Evolutionary conservation across 2,329 filamentous ascomycete genomes (phyloP).

Genomic region (Shiraia sp.): DNA sequence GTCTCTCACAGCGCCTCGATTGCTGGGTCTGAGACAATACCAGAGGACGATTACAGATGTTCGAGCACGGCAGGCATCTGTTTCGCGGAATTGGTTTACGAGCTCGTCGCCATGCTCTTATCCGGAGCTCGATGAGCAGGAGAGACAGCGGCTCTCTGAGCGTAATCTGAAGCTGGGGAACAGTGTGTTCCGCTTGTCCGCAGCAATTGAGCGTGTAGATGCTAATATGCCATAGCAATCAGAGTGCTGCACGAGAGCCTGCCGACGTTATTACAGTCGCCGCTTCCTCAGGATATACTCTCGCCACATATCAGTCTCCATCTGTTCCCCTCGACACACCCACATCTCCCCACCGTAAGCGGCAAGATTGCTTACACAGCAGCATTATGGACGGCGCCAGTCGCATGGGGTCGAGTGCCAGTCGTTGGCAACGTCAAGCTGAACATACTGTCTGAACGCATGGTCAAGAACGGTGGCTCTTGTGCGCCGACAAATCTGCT

Average conservation of each 20-base stretch:
- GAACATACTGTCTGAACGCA: slow-evolving; percentile 85
- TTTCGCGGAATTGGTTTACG: slow-evolving; percentile 50
- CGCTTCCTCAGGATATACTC: slow-evolving; percentile 64
- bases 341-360: slow-evolving; percentile 87
- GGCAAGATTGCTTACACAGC: slow-evolving; percentile 90
- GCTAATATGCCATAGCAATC: slow-evolving; percentile 52
- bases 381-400: slow-evolving; percentile 91
- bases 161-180: slow-evolving; percentile 65
- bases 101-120: slow-evolving; percentile 40
- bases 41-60: slow-evolving; percentile 39
- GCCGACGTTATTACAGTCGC: slow-evolving; percentile 63
- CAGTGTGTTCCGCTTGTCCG: slow-evolving; percentile 49
- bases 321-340: slow-evolving; percentile 74
- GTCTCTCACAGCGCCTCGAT: slow-evolving; percentile 29
- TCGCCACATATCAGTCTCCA: slow-evolving; percentile 65
- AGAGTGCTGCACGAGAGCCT: slow-evolving; percentile 65
- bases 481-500: slow-evolving; percentile 42
- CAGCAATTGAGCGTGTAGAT: neutral
- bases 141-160: slow-evolving; percentile 59
- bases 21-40: slow-evolving; percentile 38
- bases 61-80: slow-evolving; percentile 33
- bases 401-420: slow-evolving; percentile 93
- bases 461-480: slow-evolving; percentile 63
- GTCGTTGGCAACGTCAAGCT: slow-evolving; percentile 88
- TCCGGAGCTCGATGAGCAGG: slow-evolving; percentile 32